These are phyloP conservation scores for Westerdykella ornata DNA, from an alignment of 2,329 filamentous ascomycete species.

Conservation along the genomic window DNA sequence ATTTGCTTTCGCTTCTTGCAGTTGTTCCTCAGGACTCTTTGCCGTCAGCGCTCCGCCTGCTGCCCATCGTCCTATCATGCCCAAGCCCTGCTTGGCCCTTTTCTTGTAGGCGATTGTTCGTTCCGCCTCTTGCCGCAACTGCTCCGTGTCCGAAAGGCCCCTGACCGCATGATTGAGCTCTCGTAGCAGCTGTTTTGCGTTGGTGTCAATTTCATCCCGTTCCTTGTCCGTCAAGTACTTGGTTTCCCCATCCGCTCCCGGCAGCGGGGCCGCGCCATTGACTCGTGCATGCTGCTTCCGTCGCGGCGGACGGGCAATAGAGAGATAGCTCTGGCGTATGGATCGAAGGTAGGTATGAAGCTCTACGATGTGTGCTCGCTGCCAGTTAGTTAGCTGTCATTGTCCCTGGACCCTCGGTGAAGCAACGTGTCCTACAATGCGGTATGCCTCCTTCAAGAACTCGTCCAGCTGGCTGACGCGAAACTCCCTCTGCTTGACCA, in stretches of 20 bases:
- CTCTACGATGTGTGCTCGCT: conserved; percentile 80
- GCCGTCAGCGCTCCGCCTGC: conserved; percentile 46
- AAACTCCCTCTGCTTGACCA: conserved; percentile 42
- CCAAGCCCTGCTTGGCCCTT: conserved; percentile 55
- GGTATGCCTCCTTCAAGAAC: conserved; percentile 89
- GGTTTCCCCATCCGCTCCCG: conserved; percentile 39
- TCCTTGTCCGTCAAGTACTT: conserved; percentile 69
- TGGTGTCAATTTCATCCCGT: conserved; percentile 78
- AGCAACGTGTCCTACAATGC: conserved; percentile 59
- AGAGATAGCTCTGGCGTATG: conserved; percentile 87
- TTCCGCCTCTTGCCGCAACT: conserved; percentile 71
- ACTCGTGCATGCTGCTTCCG: conserved; percentile 43
- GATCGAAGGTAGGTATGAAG: conserved; percentile 73
- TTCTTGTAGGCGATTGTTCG: conserved; percentile 65
- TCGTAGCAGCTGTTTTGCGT: conserved; percentile 77
- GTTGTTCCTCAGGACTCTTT: conserved; percentile 60
- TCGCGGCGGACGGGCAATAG: conserved; percentile 60
- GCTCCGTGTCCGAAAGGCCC: conserved; percentile 72
- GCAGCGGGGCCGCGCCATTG: conserved; percentile 20
- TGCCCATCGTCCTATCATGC: conserved; percentile 63
- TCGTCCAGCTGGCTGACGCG: conserved; percentile 56
- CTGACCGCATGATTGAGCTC: conserved; percentile 78
- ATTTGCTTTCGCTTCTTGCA: conserved; percentile 64
- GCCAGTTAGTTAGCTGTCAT: conserved; percentile 21
- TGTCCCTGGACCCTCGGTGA: conserved; percentile 2